Base-by-base conservation (phyloP, 768 basidiomycete genomes). In the Pisolithus microcarpus region DNA sequence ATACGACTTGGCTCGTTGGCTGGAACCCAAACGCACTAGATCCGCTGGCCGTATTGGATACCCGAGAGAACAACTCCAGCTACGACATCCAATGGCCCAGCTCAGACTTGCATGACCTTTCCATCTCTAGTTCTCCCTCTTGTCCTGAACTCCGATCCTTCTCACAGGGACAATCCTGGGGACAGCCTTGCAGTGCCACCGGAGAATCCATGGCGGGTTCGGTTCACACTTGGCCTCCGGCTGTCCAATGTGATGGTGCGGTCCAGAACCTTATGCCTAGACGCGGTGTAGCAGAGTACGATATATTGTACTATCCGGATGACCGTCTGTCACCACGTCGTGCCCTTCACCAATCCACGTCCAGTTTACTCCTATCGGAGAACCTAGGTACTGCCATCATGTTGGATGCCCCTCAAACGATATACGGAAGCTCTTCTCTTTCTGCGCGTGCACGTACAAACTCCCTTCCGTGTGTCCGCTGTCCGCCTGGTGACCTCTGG, bases 151-250 rank as follows among this genome's bases (percentile, higher is more conserved):
- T 47, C 55, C 39, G 61, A 61, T 63, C 52, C 54, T 30, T 28
- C 11, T 45, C 51, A 5, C 47, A 28, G 51, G 44, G 38, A 42
- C 52, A 57, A 40, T 36, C 44, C n/a, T 48, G 53, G 42, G 38
- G 34, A 53, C 45, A 50, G 49, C 57, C 40, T 37, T 46, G 42
- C 42, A 50, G 52, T 31, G 43, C 43, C 36, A 40, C 52, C 38
- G 43, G 16, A 37, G 18, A n/a, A 28, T 38, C 38, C 11, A 34
- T 26, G 11, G 36, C 10, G 37, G 18, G 50, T 10, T 45, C 52
- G n/a, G 46, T 54, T 19, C 63, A 51, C 30, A 54, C 59, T 38
- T 65, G 67, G 67, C 65, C 63, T 16, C 49, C 46, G 6, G 23
- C 45, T 34, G 19, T 16, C 40, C 45, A 38, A 36, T 21, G 43